These are phyloP conservation scores for Penicillium sp. DNA, from an alignment of 2,329 filamentous ascomycete species.

Conservation along the genomic window DNA sequence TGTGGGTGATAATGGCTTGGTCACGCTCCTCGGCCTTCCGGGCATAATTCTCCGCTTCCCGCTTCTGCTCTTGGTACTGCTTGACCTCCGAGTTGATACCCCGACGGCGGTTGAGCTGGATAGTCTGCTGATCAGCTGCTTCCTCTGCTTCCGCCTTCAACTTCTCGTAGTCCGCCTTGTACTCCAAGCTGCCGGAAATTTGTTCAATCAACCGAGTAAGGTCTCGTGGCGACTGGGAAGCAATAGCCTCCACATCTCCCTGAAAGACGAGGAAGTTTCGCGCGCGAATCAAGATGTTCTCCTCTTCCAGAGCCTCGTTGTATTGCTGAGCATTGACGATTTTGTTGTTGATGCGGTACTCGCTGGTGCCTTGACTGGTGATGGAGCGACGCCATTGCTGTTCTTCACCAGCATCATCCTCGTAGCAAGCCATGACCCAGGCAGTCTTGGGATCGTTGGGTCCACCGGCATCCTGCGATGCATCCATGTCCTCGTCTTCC, in stretches of 20 bases:
- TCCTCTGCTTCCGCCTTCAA: conserved; percentile 85
- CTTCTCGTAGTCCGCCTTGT: conserved; percentile 89
- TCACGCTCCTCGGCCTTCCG: conserved; percentile 88
- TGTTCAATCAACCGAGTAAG: conserved; percentile 93
- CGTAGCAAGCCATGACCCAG: conserved; percentile 99
- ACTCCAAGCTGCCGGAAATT: conserved; percentile 93
- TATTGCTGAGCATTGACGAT: conserved; percentile 87
- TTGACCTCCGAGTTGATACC: conserved; percentile 98
- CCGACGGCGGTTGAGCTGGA: conserved; percentile 83
- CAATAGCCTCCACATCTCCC: conserved; percentile 95
- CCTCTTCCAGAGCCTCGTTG: conserved; percentile 85
- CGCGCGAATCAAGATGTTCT: conserved; percentile 97
- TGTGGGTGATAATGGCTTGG: conserved; percentile 86
- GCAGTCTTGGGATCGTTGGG: conserved; percentile 83
- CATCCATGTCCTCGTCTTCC: conserved; percentile 57
- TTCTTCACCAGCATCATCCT: conserved; percentile 93
- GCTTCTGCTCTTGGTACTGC: conserved; percentile 95
- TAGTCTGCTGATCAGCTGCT: conserved; percentile 82
- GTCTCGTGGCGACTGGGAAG: conserved; percentile 90
- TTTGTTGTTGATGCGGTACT: conserved; percentile 95
- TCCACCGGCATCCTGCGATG: conserved; percentile 58
- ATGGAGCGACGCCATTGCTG: conserved; percentile 96
- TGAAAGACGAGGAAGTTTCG: conserved; percentile 98
- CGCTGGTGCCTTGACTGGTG: conserved; percentile 81
- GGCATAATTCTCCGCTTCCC: conserved; percentile 90